phyloP scores from a whole-genome alignment of 2,329 filamentous ascomycete genomes.

The Fusarium kyushuense region DNA sequence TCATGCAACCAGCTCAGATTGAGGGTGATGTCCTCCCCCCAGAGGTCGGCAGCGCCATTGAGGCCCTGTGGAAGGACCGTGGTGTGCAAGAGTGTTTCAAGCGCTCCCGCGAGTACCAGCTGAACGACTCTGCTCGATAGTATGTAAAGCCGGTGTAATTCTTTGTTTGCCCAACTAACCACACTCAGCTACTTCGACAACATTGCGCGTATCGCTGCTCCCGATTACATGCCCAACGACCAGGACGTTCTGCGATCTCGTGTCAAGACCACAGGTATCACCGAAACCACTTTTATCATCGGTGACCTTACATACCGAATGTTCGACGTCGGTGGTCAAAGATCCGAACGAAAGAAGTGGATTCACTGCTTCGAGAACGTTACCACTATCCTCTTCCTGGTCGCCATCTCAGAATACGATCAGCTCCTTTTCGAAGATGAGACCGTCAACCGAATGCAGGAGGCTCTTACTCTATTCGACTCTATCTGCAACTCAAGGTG shows the following conservation, averaged over 20 bases:
- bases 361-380: conserved; percentile 99
- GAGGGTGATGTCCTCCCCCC: conserved; percentile 95
- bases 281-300: conserved; percentile 95
- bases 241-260: conserved; percentile 95
- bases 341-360: conserved; percentile 99
- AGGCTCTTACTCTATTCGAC: conserved; percentile 87
- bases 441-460: conserved; percentile 95
- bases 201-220: conserved; percentile 87
- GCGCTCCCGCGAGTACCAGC: conserved; percentile 92
- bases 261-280: conserved; percentile 98
- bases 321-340: conserved; percentile 97
- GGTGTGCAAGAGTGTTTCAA: conserved; percentile 97
- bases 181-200: conserved; percentile 90
- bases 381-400: conserved; percentile 94
- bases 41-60: conserved; percentile 93
- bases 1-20: conserved; percentile 98
- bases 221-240: conserved; percentile 94
- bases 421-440: conserved; percentile 96
- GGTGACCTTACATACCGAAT: conserved; percentile 95
- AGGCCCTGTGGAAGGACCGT: conserved; percentile 90
- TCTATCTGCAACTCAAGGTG: conserved; percentile 89
- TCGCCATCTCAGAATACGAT: conserved; percentile 97
- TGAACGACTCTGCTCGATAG: conserved; percentile 98
- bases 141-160: conserved; percentile 62
- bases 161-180: conserved; percentile 50